Evolutionary conservation across 805 yeast species (phyloP).

Genomic region (Metschnikowia rubicola): DNA sequence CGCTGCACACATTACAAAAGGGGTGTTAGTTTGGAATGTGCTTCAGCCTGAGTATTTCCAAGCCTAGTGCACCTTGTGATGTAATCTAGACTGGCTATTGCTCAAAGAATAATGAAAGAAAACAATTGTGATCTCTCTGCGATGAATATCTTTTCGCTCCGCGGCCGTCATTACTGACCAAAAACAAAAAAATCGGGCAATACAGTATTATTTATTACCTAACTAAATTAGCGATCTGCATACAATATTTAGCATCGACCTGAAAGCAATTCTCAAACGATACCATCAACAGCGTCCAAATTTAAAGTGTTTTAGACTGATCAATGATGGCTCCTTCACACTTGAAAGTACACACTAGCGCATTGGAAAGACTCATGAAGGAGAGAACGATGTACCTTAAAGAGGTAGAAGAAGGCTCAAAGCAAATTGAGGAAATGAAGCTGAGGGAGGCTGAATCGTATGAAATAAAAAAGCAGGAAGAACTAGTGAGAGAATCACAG

Average conservation of each 20-base stretch:
- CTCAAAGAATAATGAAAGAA: too few species aligned
- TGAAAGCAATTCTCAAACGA: too few species aligned
- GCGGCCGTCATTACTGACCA: neutral
- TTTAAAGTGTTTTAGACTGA: neutral
- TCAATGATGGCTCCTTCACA: slow-evolving; percentile 61
- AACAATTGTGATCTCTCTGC: too few species aligned
- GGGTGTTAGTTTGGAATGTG: too few species aligned
- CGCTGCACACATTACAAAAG: too few species aligned
- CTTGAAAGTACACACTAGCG: slow-evolving; percentile 66
- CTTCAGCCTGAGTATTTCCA: too few species aligned
- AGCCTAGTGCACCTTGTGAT: too few species aligned
- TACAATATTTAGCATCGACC: neutral
- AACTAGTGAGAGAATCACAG: slow-evolving; percentile 37
- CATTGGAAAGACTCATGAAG: slow-evolving; percentile 63
- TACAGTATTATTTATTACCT: too few species aligned
- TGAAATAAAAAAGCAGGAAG: slow-evolving; percentile 51
- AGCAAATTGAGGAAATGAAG: slow-evolving; percentile 46
- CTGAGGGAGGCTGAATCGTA: slow-evolving; percentile 50
- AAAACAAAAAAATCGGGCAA: neutral
- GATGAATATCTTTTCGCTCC: too few species aligned
- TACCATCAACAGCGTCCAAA: too few species aligned
- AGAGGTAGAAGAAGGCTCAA: slow-evolving; percentile 55
- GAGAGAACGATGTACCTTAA: slow-evolving; percentile 60
- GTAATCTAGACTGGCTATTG: too few species aligned
- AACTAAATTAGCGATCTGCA: neutral